These are phyloP conservation scores for Camillea tinctor DNA, from an alignment of 2,329 filamentous ascomycete species.

Conservation along the genomic window DNA sequence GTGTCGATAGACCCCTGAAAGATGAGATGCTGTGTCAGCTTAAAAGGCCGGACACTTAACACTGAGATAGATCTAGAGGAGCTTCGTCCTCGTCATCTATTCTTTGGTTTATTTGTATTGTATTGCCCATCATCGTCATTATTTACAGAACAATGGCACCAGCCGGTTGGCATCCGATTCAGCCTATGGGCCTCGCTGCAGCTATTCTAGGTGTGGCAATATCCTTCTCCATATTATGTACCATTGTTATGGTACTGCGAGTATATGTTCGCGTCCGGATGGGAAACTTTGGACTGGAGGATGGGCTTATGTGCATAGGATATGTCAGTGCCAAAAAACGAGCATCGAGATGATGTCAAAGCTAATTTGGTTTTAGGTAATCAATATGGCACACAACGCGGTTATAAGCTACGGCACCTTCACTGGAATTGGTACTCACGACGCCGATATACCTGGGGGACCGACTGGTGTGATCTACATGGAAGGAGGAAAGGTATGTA, in stretches of 20 bases:
- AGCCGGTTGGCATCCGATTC: constrained; percentile 1
- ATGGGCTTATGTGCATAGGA: constrained; percentile 14
- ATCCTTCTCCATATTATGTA: neutral
- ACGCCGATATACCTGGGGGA: constrained; percentile 3
- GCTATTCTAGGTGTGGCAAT: neutral
- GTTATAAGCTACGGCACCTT: constrained; percentile 23
- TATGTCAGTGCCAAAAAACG: constrained; percentile 4
- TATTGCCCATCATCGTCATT: no score
- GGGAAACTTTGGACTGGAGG: constrained; percentile 7
- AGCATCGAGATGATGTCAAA: neutral
- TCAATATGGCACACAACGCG: constrained; percentile 17
- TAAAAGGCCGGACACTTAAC: no score
- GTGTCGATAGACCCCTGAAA: no score
- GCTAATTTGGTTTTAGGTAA: constrained; percentile 1
- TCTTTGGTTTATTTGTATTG: no score
- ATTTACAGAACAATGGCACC: neutral
- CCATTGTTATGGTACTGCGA: neutral
- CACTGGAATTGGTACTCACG: constrained; percentile 13
- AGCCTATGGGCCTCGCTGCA: constrained; percentile 1
- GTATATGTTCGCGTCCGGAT: constrained; percentile 1
- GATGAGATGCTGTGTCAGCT: no score
- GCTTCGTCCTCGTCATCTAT: no score
- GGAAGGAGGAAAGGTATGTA: neutral
- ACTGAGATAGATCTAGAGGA: no score
- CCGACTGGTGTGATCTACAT: neutral